phyloP scores from a whole-genome alignment of 1,139 yeast genomes.

The Yamadazyma dushanensis region DNA sequence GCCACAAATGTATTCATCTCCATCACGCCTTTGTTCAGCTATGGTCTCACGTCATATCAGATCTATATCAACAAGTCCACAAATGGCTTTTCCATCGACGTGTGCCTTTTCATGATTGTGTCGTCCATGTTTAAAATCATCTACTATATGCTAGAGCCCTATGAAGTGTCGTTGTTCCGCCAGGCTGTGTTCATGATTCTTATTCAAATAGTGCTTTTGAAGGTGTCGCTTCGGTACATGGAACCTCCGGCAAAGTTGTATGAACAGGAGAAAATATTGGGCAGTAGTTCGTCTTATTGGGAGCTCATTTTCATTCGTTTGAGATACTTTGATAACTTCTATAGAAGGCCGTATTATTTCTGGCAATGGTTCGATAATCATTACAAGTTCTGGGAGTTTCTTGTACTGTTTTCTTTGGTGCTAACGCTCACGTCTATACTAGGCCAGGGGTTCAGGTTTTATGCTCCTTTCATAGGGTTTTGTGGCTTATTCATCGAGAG shows the following conservation, averaged over 20 bases:
- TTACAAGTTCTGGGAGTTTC: slow-evolving; percentile 62
- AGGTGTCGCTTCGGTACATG: slow-evolving; percentile 60
- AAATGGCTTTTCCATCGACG: slow-evolving; percentile 81
- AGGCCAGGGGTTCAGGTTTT: slow-evolving; percentile 38
- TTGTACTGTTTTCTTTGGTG: slow-evolving; percentile 45
- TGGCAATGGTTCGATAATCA: slow-evolving; percentile 82
- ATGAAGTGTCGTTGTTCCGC: slow-evolving; percentile 69
- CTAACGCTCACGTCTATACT: slow-evolving; percentile 46
- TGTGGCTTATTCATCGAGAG: slow-evolving; percentile 77
- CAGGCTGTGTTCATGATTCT: slow-evolving; percentile 79
- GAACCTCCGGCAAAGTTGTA: slow-evolving; percentile 39
- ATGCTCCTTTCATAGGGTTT: slow-evolving; percentile 66
- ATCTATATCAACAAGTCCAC: slow-evolving; percentile 65
- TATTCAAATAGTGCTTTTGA: slow-evolving; percentile 65
- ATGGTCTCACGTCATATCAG: slow-evolving; percentile 77
- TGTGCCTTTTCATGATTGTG: slow-evolving; percentile 86
- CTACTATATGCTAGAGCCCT: slow-evolving; percentile 78
- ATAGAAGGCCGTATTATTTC: slow-evolving; percentile 61
- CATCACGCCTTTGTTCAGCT: slow-evolving; percentile 74
- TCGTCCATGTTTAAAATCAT: slow-evolving; percentile 73
- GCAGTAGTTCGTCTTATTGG: slow-evolving; percentile 18
- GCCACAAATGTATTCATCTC: slow-evolving; percentile 13
- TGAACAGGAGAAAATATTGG: slow-evolving; percentile 27
- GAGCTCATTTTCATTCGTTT: slow-evolving; percentile 22
- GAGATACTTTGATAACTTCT: slow-evolving; percentile 68